phyloP scores from a whole-genome alignment of 768 basidiomycete species.

The Suillus clintonianus region DNA sequence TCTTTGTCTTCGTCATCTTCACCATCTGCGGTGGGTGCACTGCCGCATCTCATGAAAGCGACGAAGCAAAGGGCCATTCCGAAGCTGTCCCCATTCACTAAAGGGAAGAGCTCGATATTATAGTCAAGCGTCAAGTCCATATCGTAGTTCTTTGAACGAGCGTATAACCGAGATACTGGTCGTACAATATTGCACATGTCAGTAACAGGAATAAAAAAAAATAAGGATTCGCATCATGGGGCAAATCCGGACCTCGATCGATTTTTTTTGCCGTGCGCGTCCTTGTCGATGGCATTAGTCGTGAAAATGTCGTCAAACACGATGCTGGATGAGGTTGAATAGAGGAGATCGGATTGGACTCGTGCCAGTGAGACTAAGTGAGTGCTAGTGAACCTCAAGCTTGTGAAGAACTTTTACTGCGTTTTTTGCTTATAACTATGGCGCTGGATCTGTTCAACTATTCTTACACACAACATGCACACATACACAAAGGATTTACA shows the following conservation, averaged over 20 bases:
- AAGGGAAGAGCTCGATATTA: conserved; percentile 87
- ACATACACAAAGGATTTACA: no score
- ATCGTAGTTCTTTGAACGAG: conserved; percentile 85
- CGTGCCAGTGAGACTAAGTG: no score
- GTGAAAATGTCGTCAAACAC: conserved; percentile 95
- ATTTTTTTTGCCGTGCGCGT: conserved; percentile 98
- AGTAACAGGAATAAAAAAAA: neutral
- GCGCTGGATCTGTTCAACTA: no score
- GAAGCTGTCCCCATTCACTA: conserved; percentile 68
- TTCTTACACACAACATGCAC: no score
- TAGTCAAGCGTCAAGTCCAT: conserved; percentile 95
- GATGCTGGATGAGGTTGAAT: conserved; percentile 66
- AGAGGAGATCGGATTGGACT: neutral
- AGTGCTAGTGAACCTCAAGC: no score
- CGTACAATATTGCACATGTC: conserved; percentile 8
- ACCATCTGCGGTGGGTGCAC: conserved; percentile 45
- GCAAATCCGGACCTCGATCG: conserved; percentile 72
- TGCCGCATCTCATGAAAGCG: conserved; percentile 60
- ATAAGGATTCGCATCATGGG: neutral
- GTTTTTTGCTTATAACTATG: no score
- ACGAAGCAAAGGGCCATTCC: conserved; percentile 84
- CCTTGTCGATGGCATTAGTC: conserved; percentile 81
- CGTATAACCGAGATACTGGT: conserved; percentile 89
- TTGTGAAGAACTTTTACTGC: no score
- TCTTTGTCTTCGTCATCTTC: conserved; percentile 55